These are phyloP conservation scores for Solanum paucissectum DNA, from an alignment of 257 asterid genomes.

Conservation along the genomic window DNA sequence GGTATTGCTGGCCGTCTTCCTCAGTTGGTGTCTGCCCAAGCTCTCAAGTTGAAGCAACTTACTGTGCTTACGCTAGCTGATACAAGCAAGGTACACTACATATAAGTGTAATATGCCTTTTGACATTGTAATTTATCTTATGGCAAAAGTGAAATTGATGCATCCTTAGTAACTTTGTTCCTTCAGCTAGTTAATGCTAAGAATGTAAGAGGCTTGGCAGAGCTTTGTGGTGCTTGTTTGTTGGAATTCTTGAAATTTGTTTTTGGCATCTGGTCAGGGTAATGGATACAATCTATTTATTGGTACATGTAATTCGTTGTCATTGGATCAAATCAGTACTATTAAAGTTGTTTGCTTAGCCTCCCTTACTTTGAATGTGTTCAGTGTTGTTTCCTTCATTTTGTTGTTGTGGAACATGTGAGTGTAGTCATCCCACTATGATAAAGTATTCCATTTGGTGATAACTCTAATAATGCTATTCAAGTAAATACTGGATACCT, in stretches of 20 bases:
- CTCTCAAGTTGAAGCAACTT: conserved; percentile 90
- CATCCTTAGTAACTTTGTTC: not conserved
- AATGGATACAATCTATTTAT: not conserved
- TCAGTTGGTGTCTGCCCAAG: conserved; percentile 67
- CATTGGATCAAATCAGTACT: not conserved
- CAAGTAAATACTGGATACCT: not conserved
- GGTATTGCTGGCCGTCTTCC: conserved; percentile 59
- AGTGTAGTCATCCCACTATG: not conserved
- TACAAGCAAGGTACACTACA: conserved; percentile 59
- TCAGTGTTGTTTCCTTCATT: not conserved
- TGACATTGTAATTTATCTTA: not conserved
- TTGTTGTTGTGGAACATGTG: not conserved
- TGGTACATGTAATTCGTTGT: not conserved
- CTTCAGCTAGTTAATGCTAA: not conserved
- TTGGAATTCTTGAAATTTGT: not conserved
- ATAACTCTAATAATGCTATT: not conserved
- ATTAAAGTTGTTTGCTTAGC: not conserved
- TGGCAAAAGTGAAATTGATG: not conserved
- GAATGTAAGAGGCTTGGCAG: not conserved
- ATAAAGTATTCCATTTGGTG: not conserved
- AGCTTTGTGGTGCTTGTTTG: not conserved
- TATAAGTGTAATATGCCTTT: not conserved
- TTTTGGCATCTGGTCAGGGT: not conserved
- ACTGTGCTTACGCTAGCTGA: conserved; percentile 90
- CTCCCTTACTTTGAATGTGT: not conserved